phyloP scores from a whole-genome alignment of 1,139 yeast genomes.

The Hemisphaericaspora lyxosophila region DNA sequence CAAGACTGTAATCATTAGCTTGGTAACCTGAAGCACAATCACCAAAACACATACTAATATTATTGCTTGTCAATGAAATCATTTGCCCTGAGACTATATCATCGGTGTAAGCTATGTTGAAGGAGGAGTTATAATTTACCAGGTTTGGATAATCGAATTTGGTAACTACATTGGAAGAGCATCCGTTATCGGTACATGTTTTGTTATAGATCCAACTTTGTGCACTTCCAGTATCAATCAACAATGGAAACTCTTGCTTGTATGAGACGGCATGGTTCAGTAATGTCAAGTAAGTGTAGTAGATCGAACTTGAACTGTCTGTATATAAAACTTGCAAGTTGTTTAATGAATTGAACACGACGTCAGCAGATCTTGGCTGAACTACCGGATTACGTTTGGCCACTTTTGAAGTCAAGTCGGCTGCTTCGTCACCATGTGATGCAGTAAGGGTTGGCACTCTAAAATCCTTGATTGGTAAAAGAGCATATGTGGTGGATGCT shows the following conservation, averaged over 20 bases:
- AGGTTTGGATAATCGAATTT: constrained; percentile 23
- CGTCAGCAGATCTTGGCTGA: not conserved
- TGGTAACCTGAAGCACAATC: constrained; percentile 25
- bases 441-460: constrained; percentile 12
- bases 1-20: constrained; percentile 47
- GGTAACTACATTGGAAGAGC: constrained; percentile 26
- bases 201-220: constrained; percentile 63
- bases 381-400: not conserved
- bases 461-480: constrained; percentile 21
- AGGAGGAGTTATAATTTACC: constrained; percentile 20
- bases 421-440: not conserved
- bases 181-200: constrained; percentile 47
- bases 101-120: constrained; percentile 52
- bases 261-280: constrained; percentile 26
- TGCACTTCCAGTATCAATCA: constrained; percentile 67
- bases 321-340: constrained; percentile 26
- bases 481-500: constrained; percentile 10
- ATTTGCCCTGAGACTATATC: constrained; percentile 56
- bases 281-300: constrained; percentile 23
- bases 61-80: constrained; percentile 20
- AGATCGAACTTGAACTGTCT: constrained; percentile 28
- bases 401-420: not conserved
- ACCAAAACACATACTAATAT: constrained; percentile 32
- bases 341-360: constrained; percentile 12
- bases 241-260: constrained; percentile 43